phyloP scores from a whole-genome alignment of 2,329 filamentous ascomycete species.

The Cladophialophora psammophila region DNA sequence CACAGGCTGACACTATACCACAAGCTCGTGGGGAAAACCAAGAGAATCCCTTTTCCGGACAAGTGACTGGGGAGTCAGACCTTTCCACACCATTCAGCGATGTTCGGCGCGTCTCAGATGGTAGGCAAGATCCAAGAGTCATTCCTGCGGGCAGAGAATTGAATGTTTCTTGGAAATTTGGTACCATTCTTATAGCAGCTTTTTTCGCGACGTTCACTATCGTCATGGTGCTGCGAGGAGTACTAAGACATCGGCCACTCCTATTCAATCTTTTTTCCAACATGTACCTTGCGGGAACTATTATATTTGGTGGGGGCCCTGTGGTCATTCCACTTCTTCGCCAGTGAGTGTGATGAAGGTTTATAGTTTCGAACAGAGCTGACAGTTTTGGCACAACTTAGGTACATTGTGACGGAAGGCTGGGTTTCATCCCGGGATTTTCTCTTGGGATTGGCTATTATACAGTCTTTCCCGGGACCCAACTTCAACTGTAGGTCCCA shows the following conservation, averaged over 20 bases:
- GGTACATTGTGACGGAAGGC: conserved; percentile 68
- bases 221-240: conserved; percentile 60
- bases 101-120: background rate
- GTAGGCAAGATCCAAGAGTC: conserved; percentile 4
- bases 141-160: conserved; percentile 13
- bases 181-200: conserved; percentile 47
- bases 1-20: background rate
- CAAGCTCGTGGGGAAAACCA: background rate
- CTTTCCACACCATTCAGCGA: background rate
- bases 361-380: background rate
- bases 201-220: conserved; percentile 67
- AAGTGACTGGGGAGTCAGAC: background rate
- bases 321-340: conserved; percentile 70
- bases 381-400: conserved; percentile 35
- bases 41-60: background rate
- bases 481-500: conserved; percentile 47
- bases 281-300: conserved; percentile 75
- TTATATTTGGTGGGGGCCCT: conserved; percentile 70
- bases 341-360: conserved; percentile 14
- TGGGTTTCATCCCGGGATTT: conserved; percentile 77
- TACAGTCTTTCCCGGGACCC: conserved; percentile 73
- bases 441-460: conserved; percentile 74
- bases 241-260: conserved; percentile 52
- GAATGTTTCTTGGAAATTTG: conserved; percentile 48
- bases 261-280: conserved; percentile 72